phyloP scores from a whole-genome alignment of 306 rosid species.

The Oemleria cerasiformis region DNA sequence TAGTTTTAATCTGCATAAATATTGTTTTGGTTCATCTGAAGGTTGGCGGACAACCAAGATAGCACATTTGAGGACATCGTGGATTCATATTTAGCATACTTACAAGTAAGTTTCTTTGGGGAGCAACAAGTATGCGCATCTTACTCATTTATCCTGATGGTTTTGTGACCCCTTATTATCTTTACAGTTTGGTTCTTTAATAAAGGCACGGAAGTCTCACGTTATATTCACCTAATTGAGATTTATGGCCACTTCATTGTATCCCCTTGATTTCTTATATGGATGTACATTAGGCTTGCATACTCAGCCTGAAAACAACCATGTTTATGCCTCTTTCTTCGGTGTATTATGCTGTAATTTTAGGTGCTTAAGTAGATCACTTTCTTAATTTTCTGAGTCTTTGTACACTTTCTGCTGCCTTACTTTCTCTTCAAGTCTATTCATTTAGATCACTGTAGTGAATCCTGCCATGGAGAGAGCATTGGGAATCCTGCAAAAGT shows the following conservation, averaged over 20 bases:
- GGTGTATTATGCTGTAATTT: too few relatives aligned
- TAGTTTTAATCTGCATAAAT: not conserved
- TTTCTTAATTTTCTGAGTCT: constrained; percentile 12
- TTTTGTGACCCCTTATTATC: constrained; percentile 17
- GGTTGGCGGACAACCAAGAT: constrained; percentile 47
- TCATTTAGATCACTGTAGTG: constrained; percentile 68
- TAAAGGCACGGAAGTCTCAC: constrained; percentile 3
- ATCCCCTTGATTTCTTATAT: not conserved
- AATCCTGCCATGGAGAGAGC: constrained; percentile 95
- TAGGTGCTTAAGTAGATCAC: constrained; percentile 2
- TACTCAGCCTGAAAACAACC: not conserved
- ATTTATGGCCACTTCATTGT: constrained; percentile 4
- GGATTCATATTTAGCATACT: constrained; percentile 85
- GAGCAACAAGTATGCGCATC: not conserved
- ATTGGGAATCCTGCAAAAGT: constrained; percentile 63
- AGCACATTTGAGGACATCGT: constrained; percentile 73
- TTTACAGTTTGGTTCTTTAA: constrained; percentile 6
- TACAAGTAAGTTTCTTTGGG: constrained; percentile 70
- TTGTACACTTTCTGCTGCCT: constrained; percentile 24
- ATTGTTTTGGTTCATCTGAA: constrained; percentile 37
- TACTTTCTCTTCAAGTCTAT: constrained; percentile 24
- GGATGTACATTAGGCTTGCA: not conserved
- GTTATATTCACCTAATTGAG: not conserved
- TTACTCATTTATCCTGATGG: not conserved
- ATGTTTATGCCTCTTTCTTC: not conserved